A percentile compares a stretch with the other conserved stretches of the same genome.
phyloP scores from a whole-genome alignment of 768 basidiomycete species.

The Xanthoconium purpureum region DNA sequence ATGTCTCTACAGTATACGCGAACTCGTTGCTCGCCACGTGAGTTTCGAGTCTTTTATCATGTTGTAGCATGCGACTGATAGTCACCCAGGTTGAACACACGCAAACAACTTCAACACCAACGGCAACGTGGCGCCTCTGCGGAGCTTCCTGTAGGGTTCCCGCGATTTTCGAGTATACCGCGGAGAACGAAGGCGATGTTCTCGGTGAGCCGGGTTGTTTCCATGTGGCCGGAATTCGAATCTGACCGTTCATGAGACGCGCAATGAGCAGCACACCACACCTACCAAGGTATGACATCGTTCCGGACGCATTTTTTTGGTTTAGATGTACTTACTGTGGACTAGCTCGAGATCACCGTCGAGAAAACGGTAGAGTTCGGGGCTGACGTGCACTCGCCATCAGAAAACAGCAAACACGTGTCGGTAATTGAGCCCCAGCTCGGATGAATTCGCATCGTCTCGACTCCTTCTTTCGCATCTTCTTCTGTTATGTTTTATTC shows the following conservation, averaged over 20 bases:
- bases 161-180: conserved; percentile 22
- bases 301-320: neutral
- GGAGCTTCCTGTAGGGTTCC: conserved; percentile 27
- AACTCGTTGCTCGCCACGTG: conserved; percentile 49
- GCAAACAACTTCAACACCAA: conserved; percentile 31
- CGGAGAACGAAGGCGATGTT: conserved; percentile 3
- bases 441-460: neutral
- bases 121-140: conserved; percentile 29
- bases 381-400: conserved; percentile 8
- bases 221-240: neutral
- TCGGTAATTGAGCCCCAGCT: conserved; percentile 9
- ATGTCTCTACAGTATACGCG: conserved; percentile 40
- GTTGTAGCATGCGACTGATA: neutral
- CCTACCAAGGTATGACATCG: conserved; percentile 18
- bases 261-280: conserved; percentile 6
- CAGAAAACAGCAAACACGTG: neutral
- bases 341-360: conserved; percentile 30
- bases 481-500: too few relatives aligned
- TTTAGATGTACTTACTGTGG: neutral
- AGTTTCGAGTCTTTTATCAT: neutral
- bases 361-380: conserved; percentile 30
- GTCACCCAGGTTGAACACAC: conserved; percentile 35
- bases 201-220: neutral
- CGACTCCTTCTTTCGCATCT: neutral
- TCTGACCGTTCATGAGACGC: conserved; percentile 2